Percentiles rank a stretch among this genome's conserved stretches.
Evolutionary conservation across 306 rosid species (phyloP).

Genomic region (cucumber (Cucumis sativus)): Cucumber_9930_V3 NC_026657.2:33376001-33376500

Average conservation of each 20-base stretch:
- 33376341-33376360: neutral
- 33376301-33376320: neutral
- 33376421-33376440: slow-evolving; percentile 4
- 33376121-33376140: neutral
- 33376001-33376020: neutral
- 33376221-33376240: slow-evolving; percentile 9
- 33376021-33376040: neutral
- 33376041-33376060: slow-evolving; percentile 17
- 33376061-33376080: slow-evolving; percentile 1
- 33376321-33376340: slow-evolving; percentile 5
- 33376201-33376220: neutral
- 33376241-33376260: slow-evolving; percentile 14
- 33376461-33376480: neutral
- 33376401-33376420: slow-evolving; percentile 11
- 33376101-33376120: neutral
- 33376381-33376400: neutral
- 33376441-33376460: neutral
- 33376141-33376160: slow-evolving; percentile 8
- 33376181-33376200: neutral
- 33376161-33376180: neutral
- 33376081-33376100: neutral
- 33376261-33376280: slow-evolving; percentile 1
- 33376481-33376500: slow-evolving; percentile 8
- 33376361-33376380: neutral
- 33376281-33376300: slow-evolving; percentile 1